phyloP scores from a whole-genome alignment of 495 filamentous ascomycete genomes.

The Clavariopsis aquatica region DNA sequence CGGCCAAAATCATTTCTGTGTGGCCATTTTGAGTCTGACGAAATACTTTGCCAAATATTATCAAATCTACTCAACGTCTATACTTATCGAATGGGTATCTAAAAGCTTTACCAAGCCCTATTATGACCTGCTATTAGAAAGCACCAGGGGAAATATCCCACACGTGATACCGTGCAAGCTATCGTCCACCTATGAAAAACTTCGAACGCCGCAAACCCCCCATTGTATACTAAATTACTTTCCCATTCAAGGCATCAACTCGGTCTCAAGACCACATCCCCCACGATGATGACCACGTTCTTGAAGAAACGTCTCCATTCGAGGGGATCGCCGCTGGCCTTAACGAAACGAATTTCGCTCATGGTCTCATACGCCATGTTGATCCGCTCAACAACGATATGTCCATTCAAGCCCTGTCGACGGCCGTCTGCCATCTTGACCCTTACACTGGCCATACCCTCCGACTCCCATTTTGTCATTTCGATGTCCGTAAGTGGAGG shows the following conservation, averaged over 20 bases:
- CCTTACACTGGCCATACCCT: slow-evolving; percentile 57
- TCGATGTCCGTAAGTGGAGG: slow-evolving; percentile 51
- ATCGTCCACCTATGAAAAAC: background rate
- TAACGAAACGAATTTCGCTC: slow-evolving; percentile 87
- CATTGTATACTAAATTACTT: no score
- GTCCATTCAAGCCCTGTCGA: slow-evolving; percentile 77
- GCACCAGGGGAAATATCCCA: background rate
- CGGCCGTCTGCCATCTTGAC: slow-evolving; percentile 77
- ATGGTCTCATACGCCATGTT: slow-evolving; percentile 51
- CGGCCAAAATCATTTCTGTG: no score
- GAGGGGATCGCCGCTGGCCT: slow-evolving; percentile 91
- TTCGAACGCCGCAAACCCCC: no score
- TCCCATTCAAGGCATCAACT: slow-evolving; percentile 2
- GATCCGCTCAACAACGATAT: slow-evolving; percentile 76
- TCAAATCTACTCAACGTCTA: no score
- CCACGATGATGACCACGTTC: slow-evolving; percentile 78
- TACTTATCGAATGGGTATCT: background rate
- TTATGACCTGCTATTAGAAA: background rate
- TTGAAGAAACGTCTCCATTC: slow-evolving; percentile 99
- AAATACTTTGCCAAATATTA: no score
- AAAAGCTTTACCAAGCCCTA: background rate
- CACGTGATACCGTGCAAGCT: background rate
- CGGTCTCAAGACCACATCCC: slow-evolving; percentile 65
- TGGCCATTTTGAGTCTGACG: no score
- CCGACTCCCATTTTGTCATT: slow-evolving; percentile 38